Conservation (phyloP, 306 rosid genomes). For the Malus sylvestris region DNA sequence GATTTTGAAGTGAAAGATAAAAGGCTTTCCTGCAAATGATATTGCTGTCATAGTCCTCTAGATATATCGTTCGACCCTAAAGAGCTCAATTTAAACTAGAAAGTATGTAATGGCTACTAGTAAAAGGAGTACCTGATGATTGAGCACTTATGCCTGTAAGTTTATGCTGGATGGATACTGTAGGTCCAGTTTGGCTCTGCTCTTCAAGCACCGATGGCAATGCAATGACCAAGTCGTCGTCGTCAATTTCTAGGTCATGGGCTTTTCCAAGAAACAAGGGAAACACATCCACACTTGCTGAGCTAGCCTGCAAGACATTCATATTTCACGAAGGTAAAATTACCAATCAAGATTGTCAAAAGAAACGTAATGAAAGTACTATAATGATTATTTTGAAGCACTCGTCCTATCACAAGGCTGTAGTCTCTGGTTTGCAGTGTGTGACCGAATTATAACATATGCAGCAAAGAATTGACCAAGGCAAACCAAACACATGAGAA, state of each 20-base stretch:
- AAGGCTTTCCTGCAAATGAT: background rate
- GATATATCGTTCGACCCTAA: background rate
- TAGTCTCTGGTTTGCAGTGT: background rate
- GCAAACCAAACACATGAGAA: background rate
- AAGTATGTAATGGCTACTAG: background rate
- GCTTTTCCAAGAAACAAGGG: constrained; percentile 55
- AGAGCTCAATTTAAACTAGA: background rate
- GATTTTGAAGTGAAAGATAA: background rate
- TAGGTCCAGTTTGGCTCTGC: constrained; percentile 25
- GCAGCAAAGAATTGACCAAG: background rate
- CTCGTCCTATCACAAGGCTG: no score
- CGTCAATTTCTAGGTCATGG: constrained; percentile 40
- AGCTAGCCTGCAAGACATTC: constrained; percentile 44
- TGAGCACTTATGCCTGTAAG: constrained; percentile 59
- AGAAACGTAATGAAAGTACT: background rate
- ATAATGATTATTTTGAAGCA: background rate
- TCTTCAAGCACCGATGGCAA: constrained; percentile 30
- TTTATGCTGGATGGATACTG: constrained; percentile 58
- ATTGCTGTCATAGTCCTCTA: background rate
- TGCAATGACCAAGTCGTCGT: constrained; percentile 41
- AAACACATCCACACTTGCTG: constrained; percentile 62
- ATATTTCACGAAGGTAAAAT: background rate
- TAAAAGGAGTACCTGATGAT: constrained; percentile 48
- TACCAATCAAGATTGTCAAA: background rate
- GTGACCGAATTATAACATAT: background rate